phyloP scores from a whole-genome alignment of 2,329 filamentous ascomycete genomes.

The Verruconis gallopava region DNA sequence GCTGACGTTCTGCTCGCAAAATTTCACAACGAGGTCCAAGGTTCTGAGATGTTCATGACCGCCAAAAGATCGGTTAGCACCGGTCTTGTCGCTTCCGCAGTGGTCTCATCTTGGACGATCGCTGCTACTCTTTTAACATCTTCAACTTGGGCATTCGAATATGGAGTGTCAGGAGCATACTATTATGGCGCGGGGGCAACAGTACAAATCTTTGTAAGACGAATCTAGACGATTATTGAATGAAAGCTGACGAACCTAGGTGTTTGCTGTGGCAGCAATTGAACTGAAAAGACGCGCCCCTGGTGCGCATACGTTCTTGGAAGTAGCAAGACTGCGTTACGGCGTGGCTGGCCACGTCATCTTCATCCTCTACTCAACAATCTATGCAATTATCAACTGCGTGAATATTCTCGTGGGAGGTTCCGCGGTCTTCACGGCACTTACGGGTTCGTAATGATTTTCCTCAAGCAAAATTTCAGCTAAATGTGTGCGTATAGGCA shows the following conservation, averaged over 20 bases:
- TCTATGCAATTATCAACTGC: constrained; percentile 4
- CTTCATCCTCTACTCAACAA: constrained; percentile 7
- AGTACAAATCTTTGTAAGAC: constrained; percentile 24
- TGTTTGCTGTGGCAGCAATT: constrained; percentile 30
- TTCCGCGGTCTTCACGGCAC: constrained; percentile 2
- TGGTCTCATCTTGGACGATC: constrained; percentile 39
- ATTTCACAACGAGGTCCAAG: constrained; percentile 14
- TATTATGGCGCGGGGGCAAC: constrained; percentile 25
- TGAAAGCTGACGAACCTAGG: constrained; percentile 28
- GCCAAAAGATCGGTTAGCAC: constrained; percentile 32
- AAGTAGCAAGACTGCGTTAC: constrained; percentile 13
- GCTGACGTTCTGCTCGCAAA: constrained; percentile 1
- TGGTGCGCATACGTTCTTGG: constrained; percentile 30
- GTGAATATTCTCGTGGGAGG: constrained; percentile 26
- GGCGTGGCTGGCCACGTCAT: constrained; percentile 3
- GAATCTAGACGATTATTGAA: too few species aligned
- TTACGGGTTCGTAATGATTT: neutral
- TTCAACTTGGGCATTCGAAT: constrained; percentile 29
- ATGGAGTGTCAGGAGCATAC: constrained; percentile 25
- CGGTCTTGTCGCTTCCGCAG: constrained; percentile 33
- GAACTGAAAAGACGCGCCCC: constrained; percentile 30
- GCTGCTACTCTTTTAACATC: constrained; percentile 29
- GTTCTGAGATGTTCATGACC: constrained; percentile 36
- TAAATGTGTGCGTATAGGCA: too few species aligned
- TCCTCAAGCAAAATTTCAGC: neutral